These are phyloP conservation scores for Entamoeba dispar DNA, from an alignment of 208 protist species.

Conservation along the genomic window DNA sequence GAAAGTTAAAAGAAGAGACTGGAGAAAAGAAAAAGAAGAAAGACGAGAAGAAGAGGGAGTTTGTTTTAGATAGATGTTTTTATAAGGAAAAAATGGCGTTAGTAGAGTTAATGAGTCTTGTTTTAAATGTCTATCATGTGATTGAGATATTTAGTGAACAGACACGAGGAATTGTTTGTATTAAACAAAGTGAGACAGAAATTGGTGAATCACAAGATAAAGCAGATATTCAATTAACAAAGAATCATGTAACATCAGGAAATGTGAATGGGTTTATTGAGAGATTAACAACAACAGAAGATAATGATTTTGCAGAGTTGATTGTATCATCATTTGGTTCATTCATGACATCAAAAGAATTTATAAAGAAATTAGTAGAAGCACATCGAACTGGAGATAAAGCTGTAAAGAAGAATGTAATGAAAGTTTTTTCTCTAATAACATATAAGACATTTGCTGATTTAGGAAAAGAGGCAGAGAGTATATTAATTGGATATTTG, in stretches of 20 bases:
- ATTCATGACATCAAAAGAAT: background rate
- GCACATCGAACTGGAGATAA: background rate
- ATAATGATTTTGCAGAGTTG: background rate
- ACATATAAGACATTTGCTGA: background rate
- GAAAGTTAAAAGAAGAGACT: background rate
- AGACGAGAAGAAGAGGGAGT: background rate
- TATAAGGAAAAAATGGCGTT: background rate
- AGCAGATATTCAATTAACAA: background rate
- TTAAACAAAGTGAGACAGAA: background rate
- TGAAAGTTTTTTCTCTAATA: background rate
- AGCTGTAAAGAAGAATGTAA: background rate
- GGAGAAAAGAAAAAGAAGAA: background rate
- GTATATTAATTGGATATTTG: background rate
- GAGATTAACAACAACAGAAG: background rate
- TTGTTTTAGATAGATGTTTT: background rate
- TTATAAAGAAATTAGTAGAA: background rate
- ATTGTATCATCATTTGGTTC: background rate
- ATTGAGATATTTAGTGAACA: background rate
- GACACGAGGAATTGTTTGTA: background rate
- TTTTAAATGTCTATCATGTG: background rate
- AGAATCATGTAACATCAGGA: background rate
- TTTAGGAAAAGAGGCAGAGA: background rate
- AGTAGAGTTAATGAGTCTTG: background rate
- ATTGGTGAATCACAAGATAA: background rate
- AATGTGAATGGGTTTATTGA: background rate